Base-by-base conservation (phyloP, 345 rosid genomes). In the Tarenaya hassleriana region DNA sequence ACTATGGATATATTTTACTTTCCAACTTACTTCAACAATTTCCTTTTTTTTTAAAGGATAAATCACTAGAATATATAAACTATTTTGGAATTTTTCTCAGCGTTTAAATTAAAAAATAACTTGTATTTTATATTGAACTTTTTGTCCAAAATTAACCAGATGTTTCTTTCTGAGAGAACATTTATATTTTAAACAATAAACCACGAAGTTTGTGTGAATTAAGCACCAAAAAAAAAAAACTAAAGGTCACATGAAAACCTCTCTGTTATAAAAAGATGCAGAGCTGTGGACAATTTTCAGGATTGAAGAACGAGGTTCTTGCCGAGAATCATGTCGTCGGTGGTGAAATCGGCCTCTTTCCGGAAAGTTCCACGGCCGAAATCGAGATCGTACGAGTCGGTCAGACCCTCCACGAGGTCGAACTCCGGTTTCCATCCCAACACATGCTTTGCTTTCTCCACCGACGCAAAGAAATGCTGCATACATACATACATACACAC, bases 391-490 rank as follows among this genome's bases (percentile, higher is more conserved):
- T 85, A 92, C 16, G 95, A 88, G 73, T 92, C 98, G 29, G 94
- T 55, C 40, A 92, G 98, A n/a, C 96, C 98, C 56, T 83, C 82
- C 37, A 88, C 96, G 40, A 83, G 81, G 72, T 69, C 78, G 29
- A 81, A 87, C 35, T 84, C 90, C 0, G 95, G 96, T 56, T 70
- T 76, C 86, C 73, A 73, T 31, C 98, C 95, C 0, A 88, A 73
- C 7, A 88, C 89, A n/a, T 73, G 81, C 76, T 83, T 84, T 41
- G 94, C 98, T 62, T 88, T 91, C 55, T 84, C 96, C 5, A 92
- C 55, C 1, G 98, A 85, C 14, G 96, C 95, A 53, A 92, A 88
- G 88, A 75, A 92, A 76, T 92, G 96, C 98, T 92, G 83, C 83
- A 83, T 24, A 50, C n/a, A 14, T 10, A 53, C 44, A 61, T 54